These are phyloP conservation scores for Phialophora chinensis DNA, from an alignment of 2,329 filamentous ascomycete species.

Conservation along the genomic window DNA sequence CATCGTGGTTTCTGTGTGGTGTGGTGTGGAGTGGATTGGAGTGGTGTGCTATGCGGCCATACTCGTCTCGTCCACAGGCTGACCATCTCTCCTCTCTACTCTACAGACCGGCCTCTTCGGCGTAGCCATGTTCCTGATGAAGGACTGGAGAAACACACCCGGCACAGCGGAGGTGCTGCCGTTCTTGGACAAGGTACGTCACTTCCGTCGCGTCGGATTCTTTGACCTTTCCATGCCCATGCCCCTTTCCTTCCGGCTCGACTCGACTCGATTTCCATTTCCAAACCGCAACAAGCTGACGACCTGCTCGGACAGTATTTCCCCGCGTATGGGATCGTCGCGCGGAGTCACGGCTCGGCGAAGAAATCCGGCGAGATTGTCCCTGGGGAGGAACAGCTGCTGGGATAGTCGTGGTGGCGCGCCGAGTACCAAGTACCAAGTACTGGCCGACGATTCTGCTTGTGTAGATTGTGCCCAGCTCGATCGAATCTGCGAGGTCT, in stretches of 20 bases:
- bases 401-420: slow-evolving; percentile 3
- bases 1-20: too few relatives aligned
- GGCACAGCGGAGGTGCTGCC: slow-evolving; percentile 65
- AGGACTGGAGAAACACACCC: slow-evolving; percentile 68
- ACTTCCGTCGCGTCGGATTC: neutral
- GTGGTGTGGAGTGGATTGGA: neutral
- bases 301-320: slow-evolving; percentile 51
- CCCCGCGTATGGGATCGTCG: slow-evolving; percentile 69
- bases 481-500: neutral
- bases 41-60: too few relatives aligned
- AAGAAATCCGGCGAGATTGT: slow-evolving; percentile 65
- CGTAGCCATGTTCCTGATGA: slow-evolving; percentile 72
- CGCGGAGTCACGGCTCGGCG: slow-evolving; percentile 66
- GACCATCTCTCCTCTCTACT: neutral
- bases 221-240: neutral
- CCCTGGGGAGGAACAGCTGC: slow-evolving; percentile 56
- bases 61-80: neutral
- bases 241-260: too few relatives aligned
- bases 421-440: neutral
- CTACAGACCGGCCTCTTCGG: slow-evolving; percentile 57
- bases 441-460: neutral
- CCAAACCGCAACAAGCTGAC: neutral
- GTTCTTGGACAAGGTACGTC: slow-evolving; percentile 61
- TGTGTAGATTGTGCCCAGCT: neutral
- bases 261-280: too few relatives aligned